These are phyloP conservation scores for Terfezia boudieri DNA, from an alignment of 495 filamentous ascomycete genomes.

Conservation along the genomic window DNA sequence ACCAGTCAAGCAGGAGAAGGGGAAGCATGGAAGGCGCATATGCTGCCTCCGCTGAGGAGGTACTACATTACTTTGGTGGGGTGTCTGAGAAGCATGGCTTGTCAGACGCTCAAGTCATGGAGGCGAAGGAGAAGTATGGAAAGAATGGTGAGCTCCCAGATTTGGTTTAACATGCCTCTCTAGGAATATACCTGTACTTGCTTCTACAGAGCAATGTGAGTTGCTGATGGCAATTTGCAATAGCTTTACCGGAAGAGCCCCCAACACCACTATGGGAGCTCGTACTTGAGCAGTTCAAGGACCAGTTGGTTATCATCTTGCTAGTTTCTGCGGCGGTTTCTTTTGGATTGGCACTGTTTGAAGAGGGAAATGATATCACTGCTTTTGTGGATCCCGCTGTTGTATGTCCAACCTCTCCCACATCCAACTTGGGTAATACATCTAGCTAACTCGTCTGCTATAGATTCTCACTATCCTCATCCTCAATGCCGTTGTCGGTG, in stretches of 20 bases:
- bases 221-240: conserved; percentile 5
- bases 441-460: conserved; percentile 4
- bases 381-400: conserved; percentile 97
- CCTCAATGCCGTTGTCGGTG: conserved; percentile 89
- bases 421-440: not conserved
- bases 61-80: conserved; percentile 49
- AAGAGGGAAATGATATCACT: conserved; percentile 80
- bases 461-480: conserved; percentile 94
- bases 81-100: conserved; percentile 39
- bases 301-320: conserved; percentile 91
- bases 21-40: conserved; percentile 58
- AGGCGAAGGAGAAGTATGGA: conserved; percentile 45
- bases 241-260: conserved; percentile 86
- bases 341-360: conserved; percentile 81
- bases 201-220: not conserved
- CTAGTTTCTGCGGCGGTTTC: conserved; percentile 85
- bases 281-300: conserved; percentile 96
- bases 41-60: conserved; percentile 40
- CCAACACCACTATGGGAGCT: conserved; percentile 95
- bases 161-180: conserved; percentile 2
- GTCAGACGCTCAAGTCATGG: conserved; percentile 41
- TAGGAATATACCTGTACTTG: conserved; percentile 3
- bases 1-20: too few relatives aligned
- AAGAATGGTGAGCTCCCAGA: conserved; percentile 47
- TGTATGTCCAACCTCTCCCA: conserved; percentile 29